Percentiles rank a stretch among this genome's conserved stretches.
phyloP scores from a whole-genome alignment of 2,329 filamentous ascomycete genomes.

The Monilinia aucupariae region DNA sequence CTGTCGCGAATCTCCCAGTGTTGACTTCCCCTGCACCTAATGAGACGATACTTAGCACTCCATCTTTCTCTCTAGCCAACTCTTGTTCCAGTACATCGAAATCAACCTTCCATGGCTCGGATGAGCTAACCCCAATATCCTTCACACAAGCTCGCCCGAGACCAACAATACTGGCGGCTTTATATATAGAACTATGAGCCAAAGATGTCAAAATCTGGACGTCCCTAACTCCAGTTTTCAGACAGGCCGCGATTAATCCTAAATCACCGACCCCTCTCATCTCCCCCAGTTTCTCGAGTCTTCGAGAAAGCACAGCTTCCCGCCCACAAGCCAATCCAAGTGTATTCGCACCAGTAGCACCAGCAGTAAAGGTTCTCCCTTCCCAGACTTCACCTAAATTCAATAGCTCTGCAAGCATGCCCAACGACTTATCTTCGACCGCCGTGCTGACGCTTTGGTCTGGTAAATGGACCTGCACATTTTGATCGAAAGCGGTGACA shows the following conservation, averaged over 20 bases:
- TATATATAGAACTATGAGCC: slow-evolving; percentile 77
- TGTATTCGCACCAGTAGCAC: slow-evolving; percentile 59
- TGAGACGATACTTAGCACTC: slow-evolving; percentile 66
- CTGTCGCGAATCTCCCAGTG: slow-evolving; percentile 71
- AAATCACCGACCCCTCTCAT: slow-evolving; percentile 56
- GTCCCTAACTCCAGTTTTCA: slow-evolving; percentile 55
- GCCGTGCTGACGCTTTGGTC: slow-evolving; percentile 68
- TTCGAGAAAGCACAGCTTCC: slow-evolving; percentile 53
- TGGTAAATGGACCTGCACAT: slow-evolving; percentile 75
- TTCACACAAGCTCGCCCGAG: slow-evolving; percentile 66
- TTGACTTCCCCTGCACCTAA: slow-evolving; percentile 90
- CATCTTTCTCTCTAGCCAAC: slow-evolving; percentile 43
- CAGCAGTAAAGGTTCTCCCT: slow-evolving; percentile 77
- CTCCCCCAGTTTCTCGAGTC: slow-evolving; percentile 32
- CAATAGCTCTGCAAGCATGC: slow-evolving; percentile 64
- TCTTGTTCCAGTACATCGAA: slow-evolving; percentile 57
- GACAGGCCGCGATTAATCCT: slow-evolving; percentile 64
- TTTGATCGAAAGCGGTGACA: slow-evolving; percentile 78
- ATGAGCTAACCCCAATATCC: slow-evolving; percentile 47
- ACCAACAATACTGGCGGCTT: slow-evolving; percentile 78
- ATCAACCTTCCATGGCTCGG: slow-evolving; percentile 65
- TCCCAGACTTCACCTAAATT: slow-evolving; percentile 56
- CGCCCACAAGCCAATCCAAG: slow-evolving; percentile 64
- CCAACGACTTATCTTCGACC: slow-evolving; percentile 67
- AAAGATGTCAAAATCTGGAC: slow-evolving; percentile 76